A percentile compares a stretch with the other conserved stretches of the same genome.
Evolutionary conservation across 1,139 yeast species (phyloP).

Genomic region (Kodamaea sp.): DNA sequence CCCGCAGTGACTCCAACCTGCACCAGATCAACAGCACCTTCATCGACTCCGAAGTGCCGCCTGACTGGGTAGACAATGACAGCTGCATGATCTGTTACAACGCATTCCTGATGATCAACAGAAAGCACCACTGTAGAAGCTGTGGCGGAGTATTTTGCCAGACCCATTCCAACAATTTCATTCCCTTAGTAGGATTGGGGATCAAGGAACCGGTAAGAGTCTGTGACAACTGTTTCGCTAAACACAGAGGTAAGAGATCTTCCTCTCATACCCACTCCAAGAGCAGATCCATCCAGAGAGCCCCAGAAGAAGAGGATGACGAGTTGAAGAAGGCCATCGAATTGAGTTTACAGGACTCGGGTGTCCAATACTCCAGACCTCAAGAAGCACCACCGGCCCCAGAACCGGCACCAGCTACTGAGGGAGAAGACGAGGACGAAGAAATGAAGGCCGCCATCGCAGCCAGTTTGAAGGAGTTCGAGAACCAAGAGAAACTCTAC

Average conservation of each 20-base stretch:
- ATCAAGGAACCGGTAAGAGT: conserved; percentile 88
- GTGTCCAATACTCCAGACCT: conserved; percentile 20
- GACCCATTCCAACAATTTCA: conserved; percentile 69
- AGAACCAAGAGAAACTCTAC: conserved; percentile 35
- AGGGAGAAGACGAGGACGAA: conserved; percentile 73
- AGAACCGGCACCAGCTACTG: conserved; percentile 4
- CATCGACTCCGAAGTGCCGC: conserved; percentile 90
- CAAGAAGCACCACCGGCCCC: conserved; percentile 12
- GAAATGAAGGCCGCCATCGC: conserved; percentile 94
- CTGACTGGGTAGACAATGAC: conserved; percentile 96
- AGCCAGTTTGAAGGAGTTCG: conserved; percentile 81
- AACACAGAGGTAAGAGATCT: conserved; percentile 37
- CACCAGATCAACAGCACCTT: conserved; percentile 48
- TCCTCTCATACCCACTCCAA: conserved; percentile 2
- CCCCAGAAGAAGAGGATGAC: conserved; percentile 63
- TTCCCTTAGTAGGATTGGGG: conserved; percentile 81
- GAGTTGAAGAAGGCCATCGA: conserved; percentile 78
- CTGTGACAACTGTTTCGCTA: conserved; percentile 84
- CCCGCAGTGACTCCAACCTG: conserved; percentile 27
- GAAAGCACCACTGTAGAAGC: conserved; percentile 95
- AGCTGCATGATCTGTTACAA: conserved; percentile 93
- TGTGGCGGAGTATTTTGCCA: conserved; percentile 96
- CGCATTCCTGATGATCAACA: conserved; percentile 74
- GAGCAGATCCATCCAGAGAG: conserved; percentile 1
- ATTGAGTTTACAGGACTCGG: conserved; percentile 66